Base-by-base conservation (phyloP, 208 protist species). In the Borovskyia barvae region DNA sequence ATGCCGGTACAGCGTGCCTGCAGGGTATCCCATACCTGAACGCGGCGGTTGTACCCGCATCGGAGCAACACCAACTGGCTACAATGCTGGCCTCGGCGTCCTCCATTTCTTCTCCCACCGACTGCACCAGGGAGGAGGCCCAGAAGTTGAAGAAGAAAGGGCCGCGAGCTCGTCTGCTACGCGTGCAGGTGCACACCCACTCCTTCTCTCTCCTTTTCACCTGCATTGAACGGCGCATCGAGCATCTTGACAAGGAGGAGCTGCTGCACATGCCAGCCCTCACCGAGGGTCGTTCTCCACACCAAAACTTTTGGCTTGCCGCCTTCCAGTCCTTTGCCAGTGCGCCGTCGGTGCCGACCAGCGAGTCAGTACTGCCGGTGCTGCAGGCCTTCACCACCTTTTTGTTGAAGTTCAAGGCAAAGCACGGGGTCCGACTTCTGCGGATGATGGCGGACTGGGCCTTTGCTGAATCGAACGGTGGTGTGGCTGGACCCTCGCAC, bases 381-480 rank as follows among this genome's bases (percentile, higher is more conserved):
- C 57, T 93, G 46, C 66, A 87, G 55, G 83, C 85, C 40, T 95
- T 89, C 76, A 80, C 65, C 3, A 71, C 78, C 29, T 93, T 95
- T 60, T 82, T 92, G 51, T 47, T 95, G 26, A 95, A 95, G 70
- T 95, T 95, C 63, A 91, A 91, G 76, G 69, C 85, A 17, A 90
- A 92, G 58, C 78, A 91, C 45, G 87, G 85, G 47, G 57, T 56
- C 19, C 62, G 57, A 59, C 69, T 90, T 59, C 66, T 95, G 40
- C 68, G 73, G 26, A 62, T 74, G 22, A 59, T 93, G 11, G 75
- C 80, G 19, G 69, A 87, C 49, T 95, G 89, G 89, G 83, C 83
- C 32, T 95, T 95, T 75, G 81, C 70, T 52, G 63, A 37, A 63
- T 60, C 60, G 49, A 62, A 49, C 49, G 48, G 64, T 20, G 64